Base-by-base conservation (phyloP, 345 rosid genomes). In the Lumnitzera littorea region DNA sequence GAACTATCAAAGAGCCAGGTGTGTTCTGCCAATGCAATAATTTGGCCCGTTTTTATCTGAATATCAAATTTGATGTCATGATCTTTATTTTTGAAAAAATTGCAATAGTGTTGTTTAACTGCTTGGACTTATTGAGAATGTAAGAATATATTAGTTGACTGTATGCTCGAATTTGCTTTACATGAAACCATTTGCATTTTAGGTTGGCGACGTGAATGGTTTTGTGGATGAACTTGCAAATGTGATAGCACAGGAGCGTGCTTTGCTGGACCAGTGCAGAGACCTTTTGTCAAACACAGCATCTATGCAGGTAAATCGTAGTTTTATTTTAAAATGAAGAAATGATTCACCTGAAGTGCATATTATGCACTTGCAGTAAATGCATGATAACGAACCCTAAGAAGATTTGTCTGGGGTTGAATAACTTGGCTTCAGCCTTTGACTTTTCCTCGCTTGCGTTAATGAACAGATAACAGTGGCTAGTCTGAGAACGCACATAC, bases 381-480 rank as follows among this genome's bases (percentile, higher is more conserved):
- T 36, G 43, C 43, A 36, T 36, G 7, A 36, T 36, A 9, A 5
- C 3, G 43, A 9, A 36, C 10, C 10, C 43, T 36, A 36, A 36
- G 43, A 36, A 36, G 43, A 36, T 36, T 36, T 36, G 9, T 36
- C 11, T 4, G 43, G 11, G 43, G 43, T 4, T 36, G 1, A 36
- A 4, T 36, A 36, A 36, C 43, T 36, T 36, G 31, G 43, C 43
- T 36, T 36, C 7, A 36, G 3, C 48, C 48, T 51, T 20, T 48
- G 46, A 24, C 5, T 23, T 36, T 1, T 7, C 7, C 43, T 29
- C 27, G 6, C 13, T 17, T 16, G 31, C 2, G 31, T 27, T 12
- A 24, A 51, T 63, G 62, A 31, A 23, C 88, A 92, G 98, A 94
- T 83, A 55, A 77, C 63, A 24, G 95, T 89, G 72, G 72, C 72